These are phyloP conservation scores for Nitzschia inconspicua DNA, from an alignment of 108 stramenopile species.

Conservation along the genomic window DNA sequence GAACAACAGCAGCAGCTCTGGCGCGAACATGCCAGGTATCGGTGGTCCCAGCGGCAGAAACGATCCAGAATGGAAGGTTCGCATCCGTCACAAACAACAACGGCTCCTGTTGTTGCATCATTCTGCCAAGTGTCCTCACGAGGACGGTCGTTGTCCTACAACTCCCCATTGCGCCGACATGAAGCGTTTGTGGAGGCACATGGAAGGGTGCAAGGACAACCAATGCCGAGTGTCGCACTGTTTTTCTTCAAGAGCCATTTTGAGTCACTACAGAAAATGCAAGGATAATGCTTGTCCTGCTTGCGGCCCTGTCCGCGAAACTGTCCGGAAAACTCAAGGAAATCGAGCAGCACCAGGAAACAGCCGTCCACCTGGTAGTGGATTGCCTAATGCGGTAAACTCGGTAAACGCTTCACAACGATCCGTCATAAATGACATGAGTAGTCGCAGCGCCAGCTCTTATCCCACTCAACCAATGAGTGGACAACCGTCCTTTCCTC, in stretches of 20 bases:
- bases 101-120: slow-evolving; percentile 93
- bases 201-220: slow-evolving; percentile 97
- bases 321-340: slow-evolving; percentile 74
- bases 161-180: slow-evolving; percentile 97
- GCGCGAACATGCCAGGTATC: background rate
- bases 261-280: slow-evolving; percentile 97
- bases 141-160: slow-evolving; percentile 80
- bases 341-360: slow-evolving; percentile 1
- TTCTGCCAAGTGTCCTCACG: slow-evolving; percentile 94
- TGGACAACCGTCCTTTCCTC: slow-evolving; percentile 5
- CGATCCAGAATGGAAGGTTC: slow-evolving; percentile 83
- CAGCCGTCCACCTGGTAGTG: background rate
- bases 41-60: slow-evolving; percentile 38
- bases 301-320: slow-evolving; percentile 96
- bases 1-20: background rate
- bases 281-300: slow-evolving; percentile 91
- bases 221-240: slow-evolving; percentile 93
- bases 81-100: slow-evolving; percentile 97
- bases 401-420: background rate
- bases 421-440: background rate
- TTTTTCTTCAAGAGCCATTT: slow-evolving; percentile 94
- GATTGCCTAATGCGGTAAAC: background rate
- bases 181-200: slow-evolving; percentile 98
- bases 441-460: background rate
- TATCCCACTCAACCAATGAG: slow-evolving; percentile 11